phyloP scores from a whole-genome alignment of 345 rosid genomes.

The Salix udensis region DNA sequence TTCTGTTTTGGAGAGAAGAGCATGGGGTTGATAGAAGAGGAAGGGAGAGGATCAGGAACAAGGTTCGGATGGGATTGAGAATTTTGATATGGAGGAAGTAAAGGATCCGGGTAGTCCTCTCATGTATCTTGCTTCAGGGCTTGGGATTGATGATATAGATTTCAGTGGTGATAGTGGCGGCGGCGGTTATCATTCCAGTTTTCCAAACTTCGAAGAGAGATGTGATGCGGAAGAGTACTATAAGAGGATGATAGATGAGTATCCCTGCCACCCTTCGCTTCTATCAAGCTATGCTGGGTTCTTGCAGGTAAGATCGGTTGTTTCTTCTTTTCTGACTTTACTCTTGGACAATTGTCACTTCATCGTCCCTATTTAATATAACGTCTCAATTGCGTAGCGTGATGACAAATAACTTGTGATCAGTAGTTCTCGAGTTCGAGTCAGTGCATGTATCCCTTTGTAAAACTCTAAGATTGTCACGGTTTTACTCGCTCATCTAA shows the following conservation, averaged over 20 bases:
- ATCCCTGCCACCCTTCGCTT: conserved; percentile 66
- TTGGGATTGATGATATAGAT: conserved; percentile 47
- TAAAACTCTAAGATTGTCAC: too few species aligned
- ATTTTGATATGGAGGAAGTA: conserved; percentile 26
- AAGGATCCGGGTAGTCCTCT: conserved; percentile 52
- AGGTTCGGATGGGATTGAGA: conserved; percentile 6
- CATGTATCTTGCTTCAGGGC: conserved; percentile 65
- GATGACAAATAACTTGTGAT: too few species aligned
- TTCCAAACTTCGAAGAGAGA: conserved; percentile 37
- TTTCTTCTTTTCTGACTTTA: background rate
- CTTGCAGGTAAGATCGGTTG: conserved; percentile 53
- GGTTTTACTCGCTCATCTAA: too few species aligned
- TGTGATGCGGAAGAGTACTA: conserved; percentile 47
- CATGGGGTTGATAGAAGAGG: conserved; percentile 44
- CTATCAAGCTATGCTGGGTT: conserved; percentile 65
- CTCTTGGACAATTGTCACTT: background rate
- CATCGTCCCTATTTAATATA: too few species aligned
- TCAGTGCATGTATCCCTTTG: too few species aligned
- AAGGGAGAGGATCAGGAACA: conserved; percentile 27
- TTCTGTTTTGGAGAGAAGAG: conserved; percentile 45
- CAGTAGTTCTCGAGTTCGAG: too few species aligned
- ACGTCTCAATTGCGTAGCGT: too few species aligned
- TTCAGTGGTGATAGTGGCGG: conserved; percentile 21
- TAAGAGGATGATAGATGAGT: conserved; percentile 57
- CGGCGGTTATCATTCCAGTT: conserved; percentile 25